Conservation (phyloP, 305 asterid species). For the Andrographis paniculata region DNA sequence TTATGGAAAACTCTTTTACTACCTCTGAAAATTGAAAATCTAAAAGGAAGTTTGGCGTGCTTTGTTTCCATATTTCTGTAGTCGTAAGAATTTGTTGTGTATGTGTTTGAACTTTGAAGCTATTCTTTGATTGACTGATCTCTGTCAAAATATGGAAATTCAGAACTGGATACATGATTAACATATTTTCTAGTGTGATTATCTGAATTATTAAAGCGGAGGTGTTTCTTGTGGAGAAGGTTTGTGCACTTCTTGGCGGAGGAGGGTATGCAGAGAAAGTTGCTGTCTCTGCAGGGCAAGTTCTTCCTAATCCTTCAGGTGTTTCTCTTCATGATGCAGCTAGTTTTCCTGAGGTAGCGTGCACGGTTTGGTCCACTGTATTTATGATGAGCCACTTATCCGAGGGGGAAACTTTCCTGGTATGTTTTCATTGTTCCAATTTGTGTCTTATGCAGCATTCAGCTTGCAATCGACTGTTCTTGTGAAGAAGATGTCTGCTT, state of each 20-base stretch:
- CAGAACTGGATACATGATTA: no score
- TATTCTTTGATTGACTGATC: no score
- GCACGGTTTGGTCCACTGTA: conserved; percentile 94
- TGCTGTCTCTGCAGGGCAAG: conserved; percentile 70
- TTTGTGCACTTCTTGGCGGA: conserved; percentile 86
- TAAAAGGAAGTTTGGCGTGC: no score
- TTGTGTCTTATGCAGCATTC: conserved; percentile 7
- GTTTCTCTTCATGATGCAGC: conserved; percentile 89
- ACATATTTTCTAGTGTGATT: not conserved
- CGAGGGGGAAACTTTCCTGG: conserved; percentile 76
- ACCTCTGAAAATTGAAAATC: no score
- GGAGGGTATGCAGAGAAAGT: conserved; percentile 97
- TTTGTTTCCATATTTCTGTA: no score
- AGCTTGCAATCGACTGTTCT: not conserved
- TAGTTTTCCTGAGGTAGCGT: conserved; percentile 86
- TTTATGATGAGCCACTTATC: conserved; percentile 79
- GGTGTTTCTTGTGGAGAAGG: conserved; percentile 35
- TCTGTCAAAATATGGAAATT: not conserved
- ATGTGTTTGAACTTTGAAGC: no score
- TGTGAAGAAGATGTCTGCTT: not conserved
- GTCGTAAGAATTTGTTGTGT: no score
- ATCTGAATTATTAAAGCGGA: conserved; percentile 18
- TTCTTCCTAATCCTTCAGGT: conserved; percentile 81
- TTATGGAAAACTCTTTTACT: no score
- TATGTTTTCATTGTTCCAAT: conserved; percentile 20